Conservation (phyloP, 2,329 filamentous ascomycete genomes). For the Botrytis squamosa region DNA sequence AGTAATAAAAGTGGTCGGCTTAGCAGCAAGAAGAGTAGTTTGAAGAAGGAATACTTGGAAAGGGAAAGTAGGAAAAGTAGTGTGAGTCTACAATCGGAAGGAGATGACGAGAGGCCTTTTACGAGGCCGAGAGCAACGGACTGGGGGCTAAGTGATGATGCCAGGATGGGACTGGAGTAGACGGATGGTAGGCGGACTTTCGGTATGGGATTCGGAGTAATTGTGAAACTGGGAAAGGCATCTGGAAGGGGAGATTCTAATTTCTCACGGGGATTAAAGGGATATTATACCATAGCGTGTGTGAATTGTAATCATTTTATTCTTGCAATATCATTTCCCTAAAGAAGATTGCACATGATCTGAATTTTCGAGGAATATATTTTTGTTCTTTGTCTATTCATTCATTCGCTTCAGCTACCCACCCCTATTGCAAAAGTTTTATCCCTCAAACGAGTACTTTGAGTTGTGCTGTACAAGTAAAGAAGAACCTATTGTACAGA, state of each 20-base stretch:
- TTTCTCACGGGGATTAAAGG: neutral
- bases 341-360: neutral
- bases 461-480: constrained; percentile 19
- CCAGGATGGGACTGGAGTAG: constrained; percentile 77
- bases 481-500: constrained; percentile 13
- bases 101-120: constrained; percentile 49
- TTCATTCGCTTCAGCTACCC: constrained; percentile 1
- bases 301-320: neutral
- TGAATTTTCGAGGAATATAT: neutral
- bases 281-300: neutral
- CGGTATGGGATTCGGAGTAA: constrained; percentile 7
- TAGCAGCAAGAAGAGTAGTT: constrained; percentile 25
- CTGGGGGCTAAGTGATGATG: constrained; percentile 83
- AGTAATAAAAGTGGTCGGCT: constrained; percentile 26
- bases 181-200: neutral
- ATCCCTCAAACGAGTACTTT: neutral
- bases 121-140: constrained; percentile 55
- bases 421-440: neutral
- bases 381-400: constrained; percentile 4
- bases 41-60: constrained; percentile 30
- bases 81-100: constrained; percentile 34
- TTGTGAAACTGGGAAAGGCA: neutral
- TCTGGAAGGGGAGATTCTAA: neutral
- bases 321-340: neutral
- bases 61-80: constrained; percentile 26